Conservation (phyloP, 1,284 basidiomycete genomes). For the Microbotryum intermedium region DNA sequence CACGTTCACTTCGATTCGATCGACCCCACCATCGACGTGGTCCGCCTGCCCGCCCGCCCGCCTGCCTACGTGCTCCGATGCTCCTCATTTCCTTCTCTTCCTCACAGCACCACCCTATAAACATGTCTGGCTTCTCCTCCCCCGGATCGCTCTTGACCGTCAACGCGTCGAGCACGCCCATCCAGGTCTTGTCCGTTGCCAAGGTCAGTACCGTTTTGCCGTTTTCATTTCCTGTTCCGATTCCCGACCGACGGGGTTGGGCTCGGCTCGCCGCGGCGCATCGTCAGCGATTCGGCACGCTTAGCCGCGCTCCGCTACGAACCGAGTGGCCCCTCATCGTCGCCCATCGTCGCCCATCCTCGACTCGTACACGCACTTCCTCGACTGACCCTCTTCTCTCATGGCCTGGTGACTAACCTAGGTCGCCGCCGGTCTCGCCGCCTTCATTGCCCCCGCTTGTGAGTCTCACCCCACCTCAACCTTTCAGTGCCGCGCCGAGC, state of each 20-base stretch:
- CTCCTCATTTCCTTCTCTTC: no score
- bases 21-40: no score
- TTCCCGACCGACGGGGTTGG: neutral
- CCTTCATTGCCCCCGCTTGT: conserved; percentile 23
- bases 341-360: neutral
- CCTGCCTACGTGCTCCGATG: no score
- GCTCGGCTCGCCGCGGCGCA: neutral
- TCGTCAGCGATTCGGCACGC: neutral
- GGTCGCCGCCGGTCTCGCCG: conserved; percentile 10
- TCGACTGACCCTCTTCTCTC: neutral
- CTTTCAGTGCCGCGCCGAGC: conserved; percentile 5
- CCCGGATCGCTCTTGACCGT: conserved; percentile 26
- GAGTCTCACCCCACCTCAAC: conserved; percentile 10
- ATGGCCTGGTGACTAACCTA: neutral
- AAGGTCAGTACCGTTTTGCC: neutral
- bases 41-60: no score
- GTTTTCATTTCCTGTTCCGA: conserved; percentile 11
- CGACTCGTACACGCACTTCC: neutral
- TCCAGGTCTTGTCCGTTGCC: conserved; percentile 8
- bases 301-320: neutral
- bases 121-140: conserved; percentile 27
- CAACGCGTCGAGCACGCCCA: conserved; percentile 20
- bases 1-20: no score
- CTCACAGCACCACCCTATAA: neutral
- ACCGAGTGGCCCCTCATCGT: neutral